Conservation (phyloP, 495 filamentous ascomycete species). For the Rhizodiscina lignyota region DNA sequence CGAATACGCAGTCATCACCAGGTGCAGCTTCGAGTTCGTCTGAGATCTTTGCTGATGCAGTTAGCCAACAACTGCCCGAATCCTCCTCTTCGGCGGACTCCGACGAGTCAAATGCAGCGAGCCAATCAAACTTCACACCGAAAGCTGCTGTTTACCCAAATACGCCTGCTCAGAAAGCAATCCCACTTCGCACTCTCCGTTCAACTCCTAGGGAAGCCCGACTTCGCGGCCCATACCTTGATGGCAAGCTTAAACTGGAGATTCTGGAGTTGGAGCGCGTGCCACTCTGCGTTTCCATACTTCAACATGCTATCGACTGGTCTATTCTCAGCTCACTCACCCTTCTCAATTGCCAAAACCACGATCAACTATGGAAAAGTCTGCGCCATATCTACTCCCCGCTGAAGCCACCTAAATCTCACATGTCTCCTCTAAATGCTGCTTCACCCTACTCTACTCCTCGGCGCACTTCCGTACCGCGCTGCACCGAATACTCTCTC, state of each 20-base stretch:
- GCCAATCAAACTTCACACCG: too few species aligned
- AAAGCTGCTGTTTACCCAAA: background rate
- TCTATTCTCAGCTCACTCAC: conserved; percentile 60
- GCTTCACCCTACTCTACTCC: conserved; percentile 2
- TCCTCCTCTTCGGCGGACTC: background rate
- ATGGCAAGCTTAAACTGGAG: conserved; percentile 46
- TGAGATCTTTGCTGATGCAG: background rate
- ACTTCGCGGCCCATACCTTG: conserved; percentile 2
- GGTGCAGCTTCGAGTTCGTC: background rate
- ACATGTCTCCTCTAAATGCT: background rate
- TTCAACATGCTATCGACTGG: conserved; percentile 67
- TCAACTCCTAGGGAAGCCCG: background rate
- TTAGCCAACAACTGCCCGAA: background rate
- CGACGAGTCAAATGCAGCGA: background rate
- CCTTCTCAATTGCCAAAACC: conserved; percentile 59
- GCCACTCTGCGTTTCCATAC: conserved; percentile 47
- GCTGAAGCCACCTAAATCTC: too few species aligned
- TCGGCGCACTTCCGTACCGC: conserved; percentile 9
- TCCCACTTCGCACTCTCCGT: background rate
- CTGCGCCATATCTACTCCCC: conserved; percentile 60
- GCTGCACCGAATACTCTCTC: conserved; percentile 47
- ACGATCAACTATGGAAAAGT: conserved; percentile 69
- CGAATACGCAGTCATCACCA: background rate
- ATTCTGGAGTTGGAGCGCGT: conserved; percentile 75
- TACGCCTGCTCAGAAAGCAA: background rate